Base-by-base conservation (phyloP, 345 rosid genomes). In the Lumnitzera racemosa region DNA sequence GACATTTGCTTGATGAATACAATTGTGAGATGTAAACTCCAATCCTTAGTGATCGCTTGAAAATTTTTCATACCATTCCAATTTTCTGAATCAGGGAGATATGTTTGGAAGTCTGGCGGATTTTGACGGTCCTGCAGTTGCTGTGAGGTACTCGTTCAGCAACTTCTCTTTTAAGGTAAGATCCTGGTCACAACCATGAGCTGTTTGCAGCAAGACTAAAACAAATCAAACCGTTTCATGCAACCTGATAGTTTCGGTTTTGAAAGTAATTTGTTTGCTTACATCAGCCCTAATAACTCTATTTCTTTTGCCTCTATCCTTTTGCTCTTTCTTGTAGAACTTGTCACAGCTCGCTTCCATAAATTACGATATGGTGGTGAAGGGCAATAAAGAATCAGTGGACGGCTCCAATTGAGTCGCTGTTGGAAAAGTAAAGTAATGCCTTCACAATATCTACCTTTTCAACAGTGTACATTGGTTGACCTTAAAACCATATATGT, bases 91-190 rank as follows among this genome's bases (percentile, higher is more conserved):
- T 61, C 84, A 90, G 99, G 95, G 83, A 29, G 99, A 86, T 53
- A 89, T 86, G 62, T 94, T 80, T 66, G 83, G 89, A 56, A 88
- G 82, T 76, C 72, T 94, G 74, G 78, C 95, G 46, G 97, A 88
- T 51, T 88, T 94, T 59, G 67, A 73, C 15, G 75, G 84, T 56
- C 83, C 95, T 1, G 71, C 75, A 55, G 88, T 81, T 66, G 74
- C 90, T 23, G 86, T 83, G 73, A 81, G 83, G 68, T 90, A 94
- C 67, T 94, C 97, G 2, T 94, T 94, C 73, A 90, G 96, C 72
- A 94, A 94, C 72, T 94, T 94, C 78, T 90, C 97, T 43, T 94
- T 80, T 71, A 90, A 94, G 99, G 97, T 86, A 47, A 72, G 82
- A 58, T 49, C 53, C 51, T 27, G 13, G 9, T 23, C 57, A 49